Conservation (phyloP, 2,329 filamentous ascomycete genomes). For the Arthrobotrys conoides region DNA sequence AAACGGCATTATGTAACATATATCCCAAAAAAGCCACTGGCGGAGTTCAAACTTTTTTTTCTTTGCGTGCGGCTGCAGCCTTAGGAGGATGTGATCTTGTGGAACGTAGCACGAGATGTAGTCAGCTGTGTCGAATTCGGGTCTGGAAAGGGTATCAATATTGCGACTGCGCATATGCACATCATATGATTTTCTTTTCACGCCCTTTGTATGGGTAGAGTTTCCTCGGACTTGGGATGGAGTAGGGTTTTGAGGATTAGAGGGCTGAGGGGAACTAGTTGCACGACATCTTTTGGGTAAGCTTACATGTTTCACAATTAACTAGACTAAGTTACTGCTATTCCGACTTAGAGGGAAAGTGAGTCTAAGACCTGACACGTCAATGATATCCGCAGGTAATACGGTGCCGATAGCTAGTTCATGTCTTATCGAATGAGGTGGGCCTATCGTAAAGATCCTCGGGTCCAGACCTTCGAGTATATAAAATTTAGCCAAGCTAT, state of each 20-base stretch:
- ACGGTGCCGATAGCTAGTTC: background rate
- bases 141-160: background rate
- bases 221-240: conserved; percentile 13
- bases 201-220: conserved; percentile 4
- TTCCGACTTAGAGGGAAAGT: background rate
- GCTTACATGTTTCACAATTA: conserved; percentile 21
- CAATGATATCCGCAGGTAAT: background rate
- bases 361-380: background rate
- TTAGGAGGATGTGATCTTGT: conserved; percentile 1
- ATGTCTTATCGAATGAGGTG: background rate
- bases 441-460: background rate
- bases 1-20: conserved; percentile 15
- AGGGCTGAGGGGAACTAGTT: background rate
- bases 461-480: background rate
- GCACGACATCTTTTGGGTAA: background rate
- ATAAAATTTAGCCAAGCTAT: background rate
- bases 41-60: background rate
- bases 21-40: background rate
- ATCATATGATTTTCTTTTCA: conserved; percentile 1
- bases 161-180: background rate
- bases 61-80: conserved; percentile 16
- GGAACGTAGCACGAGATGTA: conserved; percentile 19
- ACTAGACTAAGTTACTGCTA: background rate
- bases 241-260: background rate
- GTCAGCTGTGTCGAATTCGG: conserved; percentile 8